Conservation (phyloP, 768 basidiomycete species). For the Pilatotrama ljubarskyi region DNA sequence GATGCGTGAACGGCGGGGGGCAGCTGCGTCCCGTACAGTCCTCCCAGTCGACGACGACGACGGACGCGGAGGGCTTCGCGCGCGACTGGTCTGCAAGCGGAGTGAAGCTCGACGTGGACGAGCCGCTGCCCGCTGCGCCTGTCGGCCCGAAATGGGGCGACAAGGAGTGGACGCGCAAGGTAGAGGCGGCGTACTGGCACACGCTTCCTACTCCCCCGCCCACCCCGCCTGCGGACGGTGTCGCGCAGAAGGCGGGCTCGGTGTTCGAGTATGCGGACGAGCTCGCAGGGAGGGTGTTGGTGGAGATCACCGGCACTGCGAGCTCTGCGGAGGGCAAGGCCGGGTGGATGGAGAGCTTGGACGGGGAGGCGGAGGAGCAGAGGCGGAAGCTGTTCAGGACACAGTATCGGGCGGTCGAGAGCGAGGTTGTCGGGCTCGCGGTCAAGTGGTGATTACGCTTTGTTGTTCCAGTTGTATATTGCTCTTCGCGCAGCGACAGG, state of each 20-base stretch:
- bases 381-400: slow-evolving; percentile 66
- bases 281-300: slow-evolving; percentile 40
- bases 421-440: slow-evolving; percentile 65
- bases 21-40: slow-evolving; percentile 51
- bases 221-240: slow-evolving; percentile 33
- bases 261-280: slow-evolving; percentile 33
- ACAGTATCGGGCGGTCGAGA: slow-evolving; percentile 81
- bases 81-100: slow-evolving; percentile 64
- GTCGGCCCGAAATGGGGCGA: slow-evolving; percentile 75
- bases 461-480: not conserved
- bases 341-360: slow-evolving; percentile 40
- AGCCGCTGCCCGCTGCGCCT: slow-evolving; percentile 28
- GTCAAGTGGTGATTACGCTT: slow-evolving; percentile 24
- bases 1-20: slow-evolving; percentile 97
- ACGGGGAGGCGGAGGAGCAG: slow-evolving; percentile 44
- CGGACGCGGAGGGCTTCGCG: slow-evolving; percentile 65
- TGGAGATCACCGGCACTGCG: not conserved
- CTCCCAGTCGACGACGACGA: not conserved
- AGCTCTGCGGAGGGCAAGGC: not conserved
- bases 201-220: slow-evolving; percentile 47
- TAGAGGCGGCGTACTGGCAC: slow-evolving; percentile 85
- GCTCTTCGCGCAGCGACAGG: not conserved
- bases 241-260: not conserved
- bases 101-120: slow-evolving; percentile 36
- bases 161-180: slow-evolving; percentile 77